Conservation (phyloP, 495 filamentous ascomycete genomes). For the Cercophora sp. region DNA sequence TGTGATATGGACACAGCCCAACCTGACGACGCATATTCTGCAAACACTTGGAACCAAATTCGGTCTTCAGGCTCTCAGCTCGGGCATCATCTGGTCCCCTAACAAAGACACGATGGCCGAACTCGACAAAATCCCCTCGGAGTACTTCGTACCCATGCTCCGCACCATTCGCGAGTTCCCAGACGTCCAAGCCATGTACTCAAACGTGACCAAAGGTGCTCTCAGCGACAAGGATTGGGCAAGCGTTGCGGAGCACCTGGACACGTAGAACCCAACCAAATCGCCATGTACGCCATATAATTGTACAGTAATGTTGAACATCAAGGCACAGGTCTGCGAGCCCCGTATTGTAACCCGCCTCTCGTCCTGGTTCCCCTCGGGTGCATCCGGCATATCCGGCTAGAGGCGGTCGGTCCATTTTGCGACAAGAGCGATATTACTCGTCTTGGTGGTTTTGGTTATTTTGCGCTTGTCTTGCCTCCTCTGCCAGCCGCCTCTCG, state of each 20-base stretch:
- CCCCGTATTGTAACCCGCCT: neutral
- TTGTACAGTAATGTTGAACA: neutral
- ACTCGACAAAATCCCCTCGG: constrained; percentile 46
- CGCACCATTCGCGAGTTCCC: constrained; percentile 53
- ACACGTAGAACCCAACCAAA: constrained; percentile 17
- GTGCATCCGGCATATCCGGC: too few species aligned
- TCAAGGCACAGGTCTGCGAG: neutral
- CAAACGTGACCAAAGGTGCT: constrained; percentile 50
- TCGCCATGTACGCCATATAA: neutral
- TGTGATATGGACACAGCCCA: constrained; percentile 70
- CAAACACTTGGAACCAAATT: constrained; percentile 55
- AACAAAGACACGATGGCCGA: constrained; percentile 72
- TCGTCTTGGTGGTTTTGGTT: constrained; percentile 22
- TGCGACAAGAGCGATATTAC: too few species aligned
- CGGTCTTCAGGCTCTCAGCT: constrained; percentile 60
- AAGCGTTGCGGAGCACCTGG: constrained; percentile 46
- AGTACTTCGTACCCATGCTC: constrained; percentile 54
- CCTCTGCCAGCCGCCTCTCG: constrained; percentile 54
- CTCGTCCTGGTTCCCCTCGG: neutral
- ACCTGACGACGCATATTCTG: constrained; percentile 59
- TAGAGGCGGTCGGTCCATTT: too few species aligned
- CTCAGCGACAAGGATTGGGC: constrained; percentile 46
- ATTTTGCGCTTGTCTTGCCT: constrained; percentile 38
- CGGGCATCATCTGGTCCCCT: constrained; percentile 81
- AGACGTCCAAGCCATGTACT: constrained; percentile 65